These are phyloP conservation scores for Kipferlia bialata DNA, from an alignment of 78 protist species.

Conservation along the genomic window DNA sequence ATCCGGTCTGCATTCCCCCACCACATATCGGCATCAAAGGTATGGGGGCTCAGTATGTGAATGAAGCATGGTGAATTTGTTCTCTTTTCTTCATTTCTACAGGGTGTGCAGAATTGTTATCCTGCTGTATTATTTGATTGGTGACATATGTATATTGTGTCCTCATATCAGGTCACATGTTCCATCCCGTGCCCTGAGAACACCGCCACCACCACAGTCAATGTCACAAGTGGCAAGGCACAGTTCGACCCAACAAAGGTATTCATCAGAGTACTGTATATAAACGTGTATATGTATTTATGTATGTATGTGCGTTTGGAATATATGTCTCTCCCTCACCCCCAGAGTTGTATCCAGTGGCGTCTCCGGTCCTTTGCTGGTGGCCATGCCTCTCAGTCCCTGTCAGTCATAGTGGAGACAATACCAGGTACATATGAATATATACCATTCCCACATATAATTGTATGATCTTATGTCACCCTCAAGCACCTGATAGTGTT, in stretches of 20 bases:
- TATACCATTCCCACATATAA: too few species aligned
- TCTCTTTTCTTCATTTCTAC: neutral
- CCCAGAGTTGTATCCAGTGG: too few species aligned
- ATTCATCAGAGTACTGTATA: slow-evolving; percentile 54
- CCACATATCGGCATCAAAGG: neutral
- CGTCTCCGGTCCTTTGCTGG: slow-evolving; percentile 9
- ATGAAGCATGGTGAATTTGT: neutral
- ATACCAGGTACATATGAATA: too few species aligned
- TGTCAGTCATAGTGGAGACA: too few species aligned
- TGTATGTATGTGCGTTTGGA: too few species aligned
- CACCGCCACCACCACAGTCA: slow-evolving; percentile 64
- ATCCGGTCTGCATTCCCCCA: neutral
- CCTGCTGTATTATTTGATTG: too few species aligned
- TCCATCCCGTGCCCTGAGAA: slow-evolving; percentile 73
- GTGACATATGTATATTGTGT: too few species aligned
- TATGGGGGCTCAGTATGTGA: neutral
- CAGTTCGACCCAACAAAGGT: slow-evolving; percentile 68
- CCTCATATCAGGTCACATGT: slow-evolving; percentile 36
- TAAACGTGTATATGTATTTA: neutral
- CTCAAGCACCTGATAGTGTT: neutral
- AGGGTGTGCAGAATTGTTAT: too few species aligned
- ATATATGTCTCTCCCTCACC: too few species aligned
- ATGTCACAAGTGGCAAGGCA: slow-evolving; percentile 65
- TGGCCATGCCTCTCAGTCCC: neutral
- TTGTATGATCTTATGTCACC: too few species aligned